phyloP scores from a whole-genome alignment of 768 basidiomycete genomes.

The Mrakia frigida region DNA sequence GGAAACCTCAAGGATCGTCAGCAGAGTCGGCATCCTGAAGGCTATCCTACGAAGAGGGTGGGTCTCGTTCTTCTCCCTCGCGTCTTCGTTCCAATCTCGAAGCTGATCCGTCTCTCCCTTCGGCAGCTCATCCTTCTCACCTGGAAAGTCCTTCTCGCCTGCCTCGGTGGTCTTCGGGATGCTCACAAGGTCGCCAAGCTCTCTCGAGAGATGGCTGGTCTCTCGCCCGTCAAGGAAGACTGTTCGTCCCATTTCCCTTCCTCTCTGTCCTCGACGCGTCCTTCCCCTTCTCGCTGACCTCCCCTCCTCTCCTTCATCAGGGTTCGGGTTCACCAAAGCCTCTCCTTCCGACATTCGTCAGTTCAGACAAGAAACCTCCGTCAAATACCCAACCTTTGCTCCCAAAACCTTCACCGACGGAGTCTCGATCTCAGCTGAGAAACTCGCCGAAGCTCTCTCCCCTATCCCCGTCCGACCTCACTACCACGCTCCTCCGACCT shows the following conservation, averaged over 20 bases:
- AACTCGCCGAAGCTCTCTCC: slow-evolving; percentile 81
- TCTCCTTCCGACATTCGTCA: slow-evolving; percentile 82
- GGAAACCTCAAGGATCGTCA: slow-evolving; percentile 28
- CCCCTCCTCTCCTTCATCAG: slow-evolving; percentile 7
- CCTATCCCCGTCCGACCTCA: slow-evolving; percentile 92
- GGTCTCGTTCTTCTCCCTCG: slow-evolving; percentile 23
- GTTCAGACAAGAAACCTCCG: slow-evolving; percentile 82
- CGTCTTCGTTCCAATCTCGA: neutral
- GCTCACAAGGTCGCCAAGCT: slow-evolving; percentile 74
- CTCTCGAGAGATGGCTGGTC: slow-evolving; percentile 74
- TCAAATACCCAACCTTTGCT: slow-evolving; percentile 93
- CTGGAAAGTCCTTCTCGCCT: slow-evolving; percentile 90
- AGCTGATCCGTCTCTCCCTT: neutral
- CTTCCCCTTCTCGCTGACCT: neutral
- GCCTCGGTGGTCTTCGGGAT: slow-evolving; percentile 88
- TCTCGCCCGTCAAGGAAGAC: slow-evolving; percentile 54
- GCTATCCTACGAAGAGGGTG: slow-evolving; percentile 97
- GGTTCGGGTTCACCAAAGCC: slow-evolving; percentile 66
- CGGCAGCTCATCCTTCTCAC: slow-evolving; percentile 77
- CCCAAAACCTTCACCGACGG: slow-evolving; percentile 43
- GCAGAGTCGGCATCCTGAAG: slow-evolving; percentile 40
- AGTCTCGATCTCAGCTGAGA: slow-evolving; percentile 46
- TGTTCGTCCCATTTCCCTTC: slow-evolving; percentile 35
- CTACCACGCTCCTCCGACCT: slow-evolving; percentile 60
- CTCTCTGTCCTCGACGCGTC: neutral